These are phyloP conservation scores for Isoetes taiwanensis DNA, from an alignment of 75 land plant genomes.

Conservation along the genomic window DNA sequence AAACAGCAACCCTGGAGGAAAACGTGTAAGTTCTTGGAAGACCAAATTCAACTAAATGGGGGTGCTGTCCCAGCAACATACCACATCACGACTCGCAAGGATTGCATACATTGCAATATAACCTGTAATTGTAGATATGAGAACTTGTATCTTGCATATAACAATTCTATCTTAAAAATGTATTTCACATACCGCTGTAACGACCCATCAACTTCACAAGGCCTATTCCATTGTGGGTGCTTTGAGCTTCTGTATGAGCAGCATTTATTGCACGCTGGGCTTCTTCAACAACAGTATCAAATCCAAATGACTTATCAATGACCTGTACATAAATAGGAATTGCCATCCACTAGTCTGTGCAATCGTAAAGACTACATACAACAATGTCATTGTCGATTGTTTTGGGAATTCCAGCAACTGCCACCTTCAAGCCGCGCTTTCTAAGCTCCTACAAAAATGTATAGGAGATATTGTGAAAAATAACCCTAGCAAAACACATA, in stretches of 20 bases:
- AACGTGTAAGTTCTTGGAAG: not conserved
- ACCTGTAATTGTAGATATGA: constrained; percentile 31
- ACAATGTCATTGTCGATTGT: constrained; percentile 77
- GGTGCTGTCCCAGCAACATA: constrained; percentile 12
- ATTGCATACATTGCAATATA: not conserved
- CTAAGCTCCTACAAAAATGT: constrained; percentile 40
- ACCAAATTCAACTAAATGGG: not conserved
- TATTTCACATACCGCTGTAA: constrained; percentile 57
- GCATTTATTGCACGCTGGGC: constrained; percentile 95
- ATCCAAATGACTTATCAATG: constrained; percentile 93
- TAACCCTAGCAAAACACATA: too few species aligned
- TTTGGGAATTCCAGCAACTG: constrained; percentile 66
- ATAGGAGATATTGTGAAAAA: too few species aligned
- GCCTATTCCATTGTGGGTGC: constrained; percentile 88
- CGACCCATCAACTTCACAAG: constrained; percentile 93
- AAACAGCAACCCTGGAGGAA: constrained; percentile 61
- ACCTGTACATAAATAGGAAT: constrained; percentile 31
- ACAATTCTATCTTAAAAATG: not conserved
- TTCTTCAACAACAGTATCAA: constrained; percentile 96
- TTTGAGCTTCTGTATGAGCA: constrained; percentile 93
- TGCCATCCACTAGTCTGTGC: not conserved
- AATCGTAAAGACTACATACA: constrained; percentile 24
- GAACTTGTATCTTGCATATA: not conserved
- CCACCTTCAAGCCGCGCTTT: constrained; percentile 55
- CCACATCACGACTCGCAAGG: constrained; percentile 12